Base-by-base conservation (phyloP, 306 rosid species). In the Elaeagnus macrophylla region DNA sequence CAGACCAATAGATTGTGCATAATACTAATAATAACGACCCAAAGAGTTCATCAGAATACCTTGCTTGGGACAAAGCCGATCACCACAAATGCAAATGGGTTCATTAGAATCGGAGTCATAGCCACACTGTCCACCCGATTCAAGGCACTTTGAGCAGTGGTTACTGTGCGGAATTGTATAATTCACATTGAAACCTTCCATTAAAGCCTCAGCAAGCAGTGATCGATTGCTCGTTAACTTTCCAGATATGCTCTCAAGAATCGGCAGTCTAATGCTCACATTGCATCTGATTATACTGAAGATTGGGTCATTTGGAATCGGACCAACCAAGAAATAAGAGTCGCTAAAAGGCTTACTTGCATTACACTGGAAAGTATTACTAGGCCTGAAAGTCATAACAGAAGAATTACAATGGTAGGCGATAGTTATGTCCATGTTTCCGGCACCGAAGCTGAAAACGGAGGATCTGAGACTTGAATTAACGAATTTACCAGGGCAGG, bases 81-180 rank as follows among this genome's bases (percentile, higher is more conserved):
- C 53, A 8, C 67, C 81, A 67, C 94, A 84, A 49, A 79, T 67
- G 77, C 94, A 84, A 76, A 79, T 59, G 9, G 63, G 57, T 57
- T 41, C 6, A 37, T 57, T 54, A 0, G 56, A 40, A 54, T 59
- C 65, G 39, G 54, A 51, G 65, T 84, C 82, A 72, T 72, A 74
- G 42, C 77, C 83, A 67, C 82, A 85, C 5, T 56, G 41, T 14
- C 75, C 75, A 66, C 74, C 71, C 13, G 14, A 60, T 42, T 13
- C 46, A 44, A 59, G 48, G 69, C 86, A 81, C 47, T 67, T 47
- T 6, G 7, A 1, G 58, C 95, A 79, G 7, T 56, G 51, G 19
- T 42, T 36, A 0, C 42, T 46, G 61, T 46, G 53, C 50, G 76
- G 78, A 60, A 57, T 48, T 0, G 38, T 57, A 59, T 72, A 85